Conservation (phyloP, 1,284 basidiomycete species). For the Psilocybe mexicana region DNA sequence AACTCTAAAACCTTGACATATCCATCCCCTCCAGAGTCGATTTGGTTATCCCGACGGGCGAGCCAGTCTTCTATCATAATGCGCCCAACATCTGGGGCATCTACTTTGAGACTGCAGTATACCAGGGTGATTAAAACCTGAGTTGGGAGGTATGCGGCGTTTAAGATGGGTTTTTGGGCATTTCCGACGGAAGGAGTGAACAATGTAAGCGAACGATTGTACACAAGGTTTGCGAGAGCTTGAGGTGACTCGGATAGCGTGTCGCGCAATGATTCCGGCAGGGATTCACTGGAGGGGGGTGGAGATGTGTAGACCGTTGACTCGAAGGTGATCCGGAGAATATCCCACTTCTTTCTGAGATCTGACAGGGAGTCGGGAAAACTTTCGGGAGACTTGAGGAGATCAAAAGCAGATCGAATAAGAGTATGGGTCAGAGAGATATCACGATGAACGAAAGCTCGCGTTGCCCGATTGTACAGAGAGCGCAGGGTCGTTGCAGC, state of each 20-base stretch:
- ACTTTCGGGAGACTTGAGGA: conserved; percentile 51
- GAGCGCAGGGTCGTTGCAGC: conserved; percentile 56
- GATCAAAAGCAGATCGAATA: conserved; percentile 64
- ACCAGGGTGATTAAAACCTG: conserved; percentile 69
- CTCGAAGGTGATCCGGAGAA: conserved; percentile 78
- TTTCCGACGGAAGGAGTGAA: conserved; percentile 54
- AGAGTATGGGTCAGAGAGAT: conserved; percentile 62
- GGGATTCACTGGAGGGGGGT: conserved; percentile 35
- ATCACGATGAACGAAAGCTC: conserved; percentile 74
- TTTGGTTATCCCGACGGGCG: conserved; percentile 44
- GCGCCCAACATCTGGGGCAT: conserved; percentile 58
- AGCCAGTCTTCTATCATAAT: conserved; percentile 78
- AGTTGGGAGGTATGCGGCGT: conserved; percentile 61
- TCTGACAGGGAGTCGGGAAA: conserved; percentile 48
- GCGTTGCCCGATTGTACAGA: conserved; percentile 72
- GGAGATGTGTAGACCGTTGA: conserved; percentile 67
- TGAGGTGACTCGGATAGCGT: conserved; percentile 59
- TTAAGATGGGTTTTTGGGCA: conserved; percentile 35
- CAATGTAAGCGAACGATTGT: conserved; percentile 63
- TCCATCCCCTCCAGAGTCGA: conserved; percentile 43
- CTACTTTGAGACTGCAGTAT: conserved; percentile 67
- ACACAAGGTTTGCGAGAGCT: conserved; percentile 53
- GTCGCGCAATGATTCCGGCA: conserved; percentile 52
- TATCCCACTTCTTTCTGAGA: conserved; percentile 78
- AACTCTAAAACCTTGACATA: conserved; percentile 75